These are phyloP conservation scores for Russula vinacea DNA, from an alignment of 768 basidiomycete species.

Conservation along the genomic window DNA sequence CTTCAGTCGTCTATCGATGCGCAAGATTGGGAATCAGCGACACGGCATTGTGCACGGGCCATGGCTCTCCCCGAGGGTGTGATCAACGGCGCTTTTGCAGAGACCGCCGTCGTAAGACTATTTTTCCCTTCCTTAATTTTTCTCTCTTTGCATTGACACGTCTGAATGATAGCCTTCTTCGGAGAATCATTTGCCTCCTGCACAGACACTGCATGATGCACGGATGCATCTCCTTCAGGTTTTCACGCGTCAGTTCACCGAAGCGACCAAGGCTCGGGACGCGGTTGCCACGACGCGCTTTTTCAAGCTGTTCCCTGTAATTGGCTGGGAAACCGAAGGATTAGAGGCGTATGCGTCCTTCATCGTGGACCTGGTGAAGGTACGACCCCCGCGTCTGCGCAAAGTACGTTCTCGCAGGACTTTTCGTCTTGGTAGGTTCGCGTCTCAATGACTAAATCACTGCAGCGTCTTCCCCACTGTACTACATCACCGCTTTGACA, in stretches of 20 bases:
- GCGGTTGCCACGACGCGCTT: constrained; percentile 86
- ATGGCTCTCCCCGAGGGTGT: constrained; percentile 81
- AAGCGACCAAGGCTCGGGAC: constrained; percentile 78
- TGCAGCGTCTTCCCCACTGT: constrained; percentile 85
- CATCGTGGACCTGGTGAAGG: constrained; percentile 84
- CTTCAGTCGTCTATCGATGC: constrained; percentile 62
- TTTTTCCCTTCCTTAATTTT: neutral
- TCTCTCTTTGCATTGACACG: neutral
- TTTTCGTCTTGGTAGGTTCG: constrained; percentile 17
- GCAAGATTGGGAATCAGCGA: constrained; percentile 95
- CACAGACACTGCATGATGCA: constrained; percentile 73
- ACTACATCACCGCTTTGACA: constrained; percentile 87
- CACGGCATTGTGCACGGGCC: constrained; percentile 84
- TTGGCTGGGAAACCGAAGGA: constrained; percentile 91
- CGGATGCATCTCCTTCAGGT: constrained; percentile 71
- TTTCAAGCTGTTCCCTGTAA: constrained; percentile 95
- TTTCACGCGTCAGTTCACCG: constrained; percentile 76
- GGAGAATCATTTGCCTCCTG: constrained; percentile 81
- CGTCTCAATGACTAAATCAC: constrained; percentile 14
- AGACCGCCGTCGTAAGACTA: constrained; percentile 69
- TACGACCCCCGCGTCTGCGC: constrained; percentile 71
- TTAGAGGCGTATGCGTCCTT: constrained; percentile 90
- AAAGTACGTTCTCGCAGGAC: constrained; percentile 53
- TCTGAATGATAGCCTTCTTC: constrained; percentile 70
- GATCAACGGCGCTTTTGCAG: constrained; percentile 80